Evolutionary conservation across 75 land plant species (phyloP).

Genomic region (Selaginella moellendorffii): DNA sequence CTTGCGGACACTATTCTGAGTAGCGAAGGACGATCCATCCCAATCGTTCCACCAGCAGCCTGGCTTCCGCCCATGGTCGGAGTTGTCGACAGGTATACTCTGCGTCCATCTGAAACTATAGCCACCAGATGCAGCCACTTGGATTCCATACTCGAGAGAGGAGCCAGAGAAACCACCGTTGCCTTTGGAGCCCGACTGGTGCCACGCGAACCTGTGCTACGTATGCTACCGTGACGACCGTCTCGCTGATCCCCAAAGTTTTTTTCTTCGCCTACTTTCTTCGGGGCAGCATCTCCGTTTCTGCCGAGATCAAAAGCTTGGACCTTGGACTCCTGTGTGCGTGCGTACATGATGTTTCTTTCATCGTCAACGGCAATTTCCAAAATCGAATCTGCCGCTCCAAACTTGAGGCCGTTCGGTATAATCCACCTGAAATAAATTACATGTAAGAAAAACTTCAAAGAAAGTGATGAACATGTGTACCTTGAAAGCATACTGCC

Average conservation of each 20-base stretch:
- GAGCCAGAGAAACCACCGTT: constrained; percentile 60
- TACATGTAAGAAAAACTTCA: too few relatives aligned
- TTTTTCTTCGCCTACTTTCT: constrained; percentile 72
- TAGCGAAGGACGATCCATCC: constrained; percentile 47
- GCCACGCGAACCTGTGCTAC: constrained; percentile 39
- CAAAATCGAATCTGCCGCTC: constrained; percentile 84
- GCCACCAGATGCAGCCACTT: constrained; percentile 90
- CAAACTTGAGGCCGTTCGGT: constrained; percentile 82
- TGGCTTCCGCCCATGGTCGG: constrained; percentile 38
- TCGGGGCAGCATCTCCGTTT: constrained; percentile 60
- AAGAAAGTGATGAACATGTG: constrained; percentile 18
- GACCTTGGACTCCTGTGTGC: constrained; percentile 82
- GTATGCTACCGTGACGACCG: constrained; percentile 25
- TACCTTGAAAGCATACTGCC: constrained; percentile 79
- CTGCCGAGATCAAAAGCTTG: constrained; percentile 69
- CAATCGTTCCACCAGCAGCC: constrained; percentile 30
- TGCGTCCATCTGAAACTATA: constrained; percentile 90
- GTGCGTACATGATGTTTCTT: constrained; percentile 68
- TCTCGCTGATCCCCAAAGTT: constrained; percentile 73
- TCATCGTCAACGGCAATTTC: constrained; percentile 86
- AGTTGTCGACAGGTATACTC: constrained; percentile 75
- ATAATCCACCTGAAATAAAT: constrained; percentile 94
- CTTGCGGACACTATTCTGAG: constrained; percentile 75
- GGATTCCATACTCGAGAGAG: constrained; percentile 68
- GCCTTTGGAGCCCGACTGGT: constrained; percentile 42